Percentiles rank a stretch among this genome's conserved stretches.
phyloP scores from a whole-genome alignment of 495 filamentous ascomycete genomes.

The Penicillium canariense region DNA sequence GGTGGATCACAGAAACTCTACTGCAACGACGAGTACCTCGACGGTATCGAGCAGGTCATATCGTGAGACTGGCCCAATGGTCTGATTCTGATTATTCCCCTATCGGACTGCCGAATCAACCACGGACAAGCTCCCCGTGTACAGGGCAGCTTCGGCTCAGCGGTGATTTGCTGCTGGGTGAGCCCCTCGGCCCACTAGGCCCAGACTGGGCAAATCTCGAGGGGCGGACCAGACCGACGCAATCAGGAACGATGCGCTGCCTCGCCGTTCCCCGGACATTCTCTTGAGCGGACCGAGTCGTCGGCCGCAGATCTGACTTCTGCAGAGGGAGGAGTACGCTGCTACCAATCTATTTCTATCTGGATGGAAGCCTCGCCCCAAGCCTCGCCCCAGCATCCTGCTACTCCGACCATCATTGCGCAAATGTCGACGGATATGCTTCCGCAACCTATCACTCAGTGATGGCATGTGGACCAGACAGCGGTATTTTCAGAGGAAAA shows the following conservation, averaged over 20 bases:
- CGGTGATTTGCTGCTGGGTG: background rate
- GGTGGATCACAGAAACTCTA: background rate
- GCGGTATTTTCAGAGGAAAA: background rate
- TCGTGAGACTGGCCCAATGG: background rate
- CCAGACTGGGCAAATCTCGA: background rate
- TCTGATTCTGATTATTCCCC: background rate
- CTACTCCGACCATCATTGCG: background rate
- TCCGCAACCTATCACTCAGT: background rate
- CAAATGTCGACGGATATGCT: background rate
- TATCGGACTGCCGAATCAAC: slow-evolving; percentile 6
- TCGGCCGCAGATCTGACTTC: background rate
- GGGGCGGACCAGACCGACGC: background rate
- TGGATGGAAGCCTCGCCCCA: background rate
- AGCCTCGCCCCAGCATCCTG: background rate
- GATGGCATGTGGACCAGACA: background rate
- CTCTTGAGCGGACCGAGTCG: background rate
- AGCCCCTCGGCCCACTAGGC: background rate
- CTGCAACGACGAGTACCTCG: background rate
- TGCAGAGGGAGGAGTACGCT: background rate
- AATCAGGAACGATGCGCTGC: background rate
- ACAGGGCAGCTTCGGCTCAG: background rate
- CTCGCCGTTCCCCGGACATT: slow-evolving; percentile 7
- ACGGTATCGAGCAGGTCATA: background rate
- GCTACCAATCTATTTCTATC: background rate
- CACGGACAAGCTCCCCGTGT: slow-evolving; percentile 8